Evolutionary conservation across 1,284 basidiomycete species (phyloP), one percentile per base, ranked within the genome.

Genomic region (Papiliotrema fonsecae): DNA sequence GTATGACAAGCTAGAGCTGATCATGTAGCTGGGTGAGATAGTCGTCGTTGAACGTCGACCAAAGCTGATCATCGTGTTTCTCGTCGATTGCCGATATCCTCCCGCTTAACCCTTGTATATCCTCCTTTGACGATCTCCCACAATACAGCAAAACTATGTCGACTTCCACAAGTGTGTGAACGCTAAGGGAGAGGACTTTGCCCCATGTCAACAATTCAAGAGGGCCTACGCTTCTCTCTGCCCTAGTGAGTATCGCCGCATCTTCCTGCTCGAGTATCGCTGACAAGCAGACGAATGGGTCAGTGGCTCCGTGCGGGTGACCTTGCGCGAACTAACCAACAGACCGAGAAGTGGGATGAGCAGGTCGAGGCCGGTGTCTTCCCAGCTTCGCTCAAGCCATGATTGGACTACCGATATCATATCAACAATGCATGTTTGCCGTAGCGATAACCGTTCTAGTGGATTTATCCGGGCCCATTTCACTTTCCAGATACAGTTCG

Each of bases 141-240:
- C 9, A 13, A 4, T 11, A 28, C 89, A 85, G 84, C 93, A 97
- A 78, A 93, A 92, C 78, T 97, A 91, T 76, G 86, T 87, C 54
- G 91, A 98, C 77, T 96, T 94, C 81, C 89, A 90, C 85, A 96
- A 94, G 77, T 99, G 96, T 75, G 79, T 97, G 65, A 79, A 88
- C 68, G 92, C 91, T 64, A 97, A 97, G 79, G 96, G 96, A 60
- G 94, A 98, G 67, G 96, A 98, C 54, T 97, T 86, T 73, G 84
- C 86, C 21, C 92, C 96, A 9, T 98, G 96, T 87, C 92, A 94
- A 79, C 92, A 97, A 78, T 99, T 99, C 85, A 90, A 87, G 80
- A 84, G 85, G 72, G 88, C 90, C 31, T 99, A 91, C 81, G 82
- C 90, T 79, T 92, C 93, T 46, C 83, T 98, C 57, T 99, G 96